Evolutionary conservation across 2,329 filamentous ascomycete genomes (phyloP).

Genomic region (Pseudogymnoascus sp.): DNA sequence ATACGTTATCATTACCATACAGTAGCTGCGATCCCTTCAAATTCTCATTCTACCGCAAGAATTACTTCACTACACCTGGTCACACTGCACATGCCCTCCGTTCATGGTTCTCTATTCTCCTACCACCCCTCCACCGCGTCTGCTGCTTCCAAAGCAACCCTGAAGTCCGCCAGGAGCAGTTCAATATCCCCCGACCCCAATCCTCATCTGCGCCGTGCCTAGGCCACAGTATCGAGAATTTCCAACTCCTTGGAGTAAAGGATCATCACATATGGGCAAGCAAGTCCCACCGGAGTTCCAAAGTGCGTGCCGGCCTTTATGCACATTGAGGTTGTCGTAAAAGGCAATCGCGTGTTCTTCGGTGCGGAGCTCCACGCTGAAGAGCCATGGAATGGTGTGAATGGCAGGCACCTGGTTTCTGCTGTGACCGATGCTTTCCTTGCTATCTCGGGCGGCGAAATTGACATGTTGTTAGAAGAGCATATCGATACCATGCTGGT

Average conservation of each 20-base stretch:
- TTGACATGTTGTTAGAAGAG: neutral
- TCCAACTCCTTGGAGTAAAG: slow-evolving; percentile 20
- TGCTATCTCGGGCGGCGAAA: neutral
- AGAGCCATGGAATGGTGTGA: slow-evolving; percentile 27
- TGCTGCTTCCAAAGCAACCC: slow-evolving; percentile 16
- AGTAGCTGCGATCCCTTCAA: neutral
- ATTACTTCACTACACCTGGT: neutral
- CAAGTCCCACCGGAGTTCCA: slow-evolving; percentile 45
- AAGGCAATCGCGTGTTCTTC: slow-evolving; percentile 38
- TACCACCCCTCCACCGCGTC: slow-evolving; percentile 1
- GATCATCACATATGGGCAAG: slow-evolving; percentile 37
- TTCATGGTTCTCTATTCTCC: neutral
- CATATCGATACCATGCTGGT: too few relatives aligned
- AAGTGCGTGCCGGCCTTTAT: slow-evolving; percentile 49
- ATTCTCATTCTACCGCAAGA: neutral
- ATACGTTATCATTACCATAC: neutral
- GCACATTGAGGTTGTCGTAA: slow-evolving; percentile 42
- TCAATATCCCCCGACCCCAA: slow-evolving; percentile 21
- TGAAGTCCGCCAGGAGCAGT: slow-evolving; percentile 18
- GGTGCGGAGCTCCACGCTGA: slow-evolving; percentile 44
- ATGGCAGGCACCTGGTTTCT: neutral
- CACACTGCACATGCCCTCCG: neutral
- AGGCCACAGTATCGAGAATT: slow-evolving; percentile 15
- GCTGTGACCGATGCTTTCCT: neutral
- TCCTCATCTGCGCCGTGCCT: slow-evolving; percentile 17